Base-by-base conservation (phyloP, 1,284 basidiomycete genomes). In the Abortiporus biennis region DNA sequence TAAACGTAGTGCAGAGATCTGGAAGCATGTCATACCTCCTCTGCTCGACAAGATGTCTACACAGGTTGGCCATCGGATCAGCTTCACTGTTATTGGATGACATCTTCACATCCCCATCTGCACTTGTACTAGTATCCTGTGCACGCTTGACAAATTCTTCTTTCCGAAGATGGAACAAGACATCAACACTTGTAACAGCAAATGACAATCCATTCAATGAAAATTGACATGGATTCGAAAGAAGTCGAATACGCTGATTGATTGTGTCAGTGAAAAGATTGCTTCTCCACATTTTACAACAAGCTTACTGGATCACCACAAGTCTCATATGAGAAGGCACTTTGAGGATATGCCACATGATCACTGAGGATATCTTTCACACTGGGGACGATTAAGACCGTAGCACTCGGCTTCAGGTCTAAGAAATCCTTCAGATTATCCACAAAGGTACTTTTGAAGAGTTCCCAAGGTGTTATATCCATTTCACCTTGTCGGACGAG, bases 211-310 rank as follows among this genome's bases (percentile, higher is more conserved):
- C 90, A 59, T 97, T 95, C 49, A 99, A 66, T 21, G 78, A 76
- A 62, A 98, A 93, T 3, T 76, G 73, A 17, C 80, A 76, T 0
- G 96, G 96, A 55, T 98, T 98, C 1, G 95, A 89, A 8, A 98
- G 68, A 19, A 88, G 64, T 43, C 74, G 78, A 36, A 95, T 79
- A 47, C 82, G 74, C 86, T 17, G 29, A 16, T 20, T 5, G 5
- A 4, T 15, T n/a, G 15, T 23, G 16, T 19, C 19, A 13, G 15
- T 20, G 3, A 36, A 6, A n/a, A 20, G 3, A 17, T 40, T 21
- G 36, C 33, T 3, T 6, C 29, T 8, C 12, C 19, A 15, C 17
- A 36, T 22, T 24, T 38, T 29, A 12, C 21, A 39, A 40, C 15
- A 37, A 6, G 56, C 72, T 52, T 48, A 84, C 83, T 2, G 71